Conservation (phyloP, 2,329 filamentous ascomycete genomes). For the Sclerotinia trifoliorum region DNA sequence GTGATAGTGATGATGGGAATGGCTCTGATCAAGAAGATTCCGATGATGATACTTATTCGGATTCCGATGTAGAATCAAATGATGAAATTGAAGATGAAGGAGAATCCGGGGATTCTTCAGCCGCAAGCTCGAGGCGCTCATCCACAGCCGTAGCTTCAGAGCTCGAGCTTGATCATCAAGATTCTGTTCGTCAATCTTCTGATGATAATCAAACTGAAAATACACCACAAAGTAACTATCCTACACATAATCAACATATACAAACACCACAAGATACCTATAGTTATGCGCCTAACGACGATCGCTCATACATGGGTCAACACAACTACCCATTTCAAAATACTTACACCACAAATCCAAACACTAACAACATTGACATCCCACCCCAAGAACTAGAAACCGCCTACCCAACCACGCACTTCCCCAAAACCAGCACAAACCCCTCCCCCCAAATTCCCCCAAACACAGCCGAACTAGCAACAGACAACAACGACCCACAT, state of each 20-base stretch:
- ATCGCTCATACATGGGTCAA: slow-evolving; percentile 1
- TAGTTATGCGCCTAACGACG: neutral
- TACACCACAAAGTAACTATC: neutral
- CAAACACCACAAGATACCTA: neutral
- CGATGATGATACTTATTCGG: neutral
- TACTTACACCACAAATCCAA: neutral
- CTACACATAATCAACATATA: neutral
- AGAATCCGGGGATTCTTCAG: neutral
- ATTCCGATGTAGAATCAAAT: neutral
- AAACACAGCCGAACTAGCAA: slow-evolving; percentile 3
- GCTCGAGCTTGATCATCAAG: neutral
- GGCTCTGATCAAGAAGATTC: neutral
- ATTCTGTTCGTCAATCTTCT: neutral
- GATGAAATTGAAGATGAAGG: neutral
- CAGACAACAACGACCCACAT: neutral
- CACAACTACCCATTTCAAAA: neutral
- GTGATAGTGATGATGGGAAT: neutral
- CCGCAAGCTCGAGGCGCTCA: neutral
- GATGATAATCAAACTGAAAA: neutral
- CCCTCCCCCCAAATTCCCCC: neutral
- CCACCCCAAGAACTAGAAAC: slow-evolving; percentile 9
- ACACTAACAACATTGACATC: neutral
- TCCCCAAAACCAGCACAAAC: neutral
- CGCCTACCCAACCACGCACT: neutral
- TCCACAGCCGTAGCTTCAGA: slow-evolving; percentile 7